Evolutionary conservation across 768 basidiomycete genomes (phyloP).

Genomic region (Leccinum uliginosum): DNA sequence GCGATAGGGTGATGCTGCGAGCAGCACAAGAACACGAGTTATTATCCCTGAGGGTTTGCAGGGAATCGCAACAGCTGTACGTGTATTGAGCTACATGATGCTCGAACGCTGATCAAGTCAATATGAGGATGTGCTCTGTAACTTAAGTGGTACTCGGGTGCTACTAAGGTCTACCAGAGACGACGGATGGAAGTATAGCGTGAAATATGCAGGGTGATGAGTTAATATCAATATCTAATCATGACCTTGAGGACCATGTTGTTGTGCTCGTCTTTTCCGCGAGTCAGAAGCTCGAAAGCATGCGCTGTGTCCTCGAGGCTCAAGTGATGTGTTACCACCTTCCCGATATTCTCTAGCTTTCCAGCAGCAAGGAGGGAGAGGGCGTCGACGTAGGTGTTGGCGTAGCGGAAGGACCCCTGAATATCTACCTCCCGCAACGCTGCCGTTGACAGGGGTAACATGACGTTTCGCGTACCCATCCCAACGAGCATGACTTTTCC

Average conservation of each 20-base stretch:
- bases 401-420: conserved; percentile 87
- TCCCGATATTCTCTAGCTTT: conserved; percentile 57
- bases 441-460: conserved; percentile 79
- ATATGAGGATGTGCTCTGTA: conserved; percentile 11
- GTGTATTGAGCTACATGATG: conserved; percentile 24
- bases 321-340: conserved; percentile 79
- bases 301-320: conserved; percentile 55
- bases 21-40: background rate
- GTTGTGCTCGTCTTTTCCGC: conserved; percentile 75
- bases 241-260: conserved; percentile 88
- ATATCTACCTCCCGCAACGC: conserved; percentile 90
- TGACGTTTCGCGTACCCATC: conserved; percentile 85
- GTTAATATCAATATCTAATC: conserved; percentile 66
- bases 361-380: conserved; percentile 67
- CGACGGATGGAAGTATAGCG: background rate
- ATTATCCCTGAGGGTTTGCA: conserved; percentile 5
- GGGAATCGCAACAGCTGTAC: conserved; percentile 5
- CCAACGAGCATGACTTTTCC: conserved; percentile 93
- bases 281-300: conserved; percentile 79
- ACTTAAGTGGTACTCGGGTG: conserved; percentile 6
- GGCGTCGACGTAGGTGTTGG: conserved; percentile 87
- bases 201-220: conserved; percentile 19
- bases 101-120: conserved; percentile 7
- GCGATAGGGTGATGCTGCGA: background rate
- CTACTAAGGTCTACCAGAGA: conserved; percentile 10